These are phyloP conservation scores for Oenanthe sinensis DNA, from an alignment of 129 eudicot genomes.

Conservation along the genomic window DNA sequence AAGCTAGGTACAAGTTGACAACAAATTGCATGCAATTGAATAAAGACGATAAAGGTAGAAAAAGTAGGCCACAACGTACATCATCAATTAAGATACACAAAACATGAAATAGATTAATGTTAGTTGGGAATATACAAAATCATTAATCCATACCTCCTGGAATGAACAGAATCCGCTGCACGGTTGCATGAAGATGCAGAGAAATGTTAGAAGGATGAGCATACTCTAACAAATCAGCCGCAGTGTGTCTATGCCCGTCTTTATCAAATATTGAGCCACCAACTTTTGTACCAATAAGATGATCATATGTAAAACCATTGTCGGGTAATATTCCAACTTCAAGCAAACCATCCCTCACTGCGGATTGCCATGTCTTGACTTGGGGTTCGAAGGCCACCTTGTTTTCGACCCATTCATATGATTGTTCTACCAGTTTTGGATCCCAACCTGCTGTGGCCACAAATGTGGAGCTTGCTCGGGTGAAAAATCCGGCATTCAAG, in stretches of 20 bases:
- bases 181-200: conserved; percentile 53
- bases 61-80: not conserved
- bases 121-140: not conserved
- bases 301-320: conserved; percentile 63
- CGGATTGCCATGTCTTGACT: conserved; percentile 59
- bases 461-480: not conserved
- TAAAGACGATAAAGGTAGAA: not conserved
- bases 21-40: not conserved
- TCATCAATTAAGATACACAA: no score
- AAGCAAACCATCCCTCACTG: conserved; percentile 67
- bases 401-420: not conserved
- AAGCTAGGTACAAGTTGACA: not conserved
- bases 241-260: conserved; percentile 46
- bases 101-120: not conserved
- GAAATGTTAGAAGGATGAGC: conserved; percentile 42
- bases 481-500: conserved; percentile 1
- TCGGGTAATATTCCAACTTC: conserved; percentile 54
- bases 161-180: conserved; percentile 42
- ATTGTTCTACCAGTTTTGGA: not conserved
- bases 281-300: conserved; percentile 48
- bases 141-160: not conserved
- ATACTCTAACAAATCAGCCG: conserved; percentile 78
- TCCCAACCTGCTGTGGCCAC: not conserved
- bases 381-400: conserved; percentile 55
- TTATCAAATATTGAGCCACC: not conserved